These are phyloP conservation scores for Amylostereum chailletii DNA, from an alignment of 1,284 basidiomycete genomes.

Conservation along the genomic window DNA sequence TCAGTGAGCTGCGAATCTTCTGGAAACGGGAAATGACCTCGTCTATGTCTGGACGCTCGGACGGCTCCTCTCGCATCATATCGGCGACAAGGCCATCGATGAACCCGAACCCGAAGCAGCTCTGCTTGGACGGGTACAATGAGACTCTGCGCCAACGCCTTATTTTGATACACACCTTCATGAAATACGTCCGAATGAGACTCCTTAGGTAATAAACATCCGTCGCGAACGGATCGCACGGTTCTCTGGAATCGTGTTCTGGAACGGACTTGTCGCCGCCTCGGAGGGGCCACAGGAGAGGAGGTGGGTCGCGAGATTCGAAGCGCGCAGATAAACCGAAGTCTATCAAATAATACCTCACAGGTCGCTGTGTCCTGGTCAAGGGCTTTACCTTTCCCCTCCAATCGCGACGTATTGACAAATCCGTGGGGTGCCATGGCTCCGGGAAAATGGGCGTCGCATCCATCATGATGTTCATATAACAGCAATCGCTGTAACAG, in stretches of 20 bases:
- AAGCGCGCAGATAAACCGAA: slow-evolving; percentile 22
- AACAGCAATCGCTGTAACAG: slow-evolving; percentile 24
- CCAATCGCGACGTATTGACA: slow-evolving; percentile 9
- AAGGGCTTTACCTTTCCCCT: slow-evolving; percentile 11
- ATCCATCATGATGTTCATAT: slow-evolving; percentile 29
- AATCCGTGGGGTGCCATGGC: slow-evolving; percentile 17
- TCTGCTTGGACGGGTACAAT: background rate
- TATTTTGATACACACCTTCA: slow-evolving; percentile 4
- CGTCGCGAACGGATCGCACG: slow-evolving; percentile 24
- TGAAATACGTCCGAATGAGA: slow-evolving; percentile 17
- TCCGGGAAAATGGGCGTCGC: slow-evolving; percentile 17
- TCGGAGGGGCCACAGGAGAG: slow-evolving; percentile 9
- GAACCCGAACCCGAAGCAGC: slow-evolving; percentile 80
- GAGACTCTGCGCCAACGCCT: no score
- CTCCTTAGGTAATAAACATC: slow-evolving; percentile 21
- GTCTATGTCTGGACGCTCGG: slow-evolving; percentile 17
- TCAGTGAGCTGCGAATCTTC: slow-evolving; percentile 14
- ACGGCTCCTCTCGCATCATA: background rate
- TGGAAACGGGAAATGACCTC: slow-evolving; percentile 23
- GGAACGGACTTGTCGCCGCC: slow-evolving; percentile 18
- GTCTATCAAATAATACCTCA: slow-evolving; percentile 24
- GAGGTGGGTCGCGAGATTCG: slow-evolving; percentile 10
- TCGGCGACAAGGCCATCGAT: slow-evolving; percentile 45
- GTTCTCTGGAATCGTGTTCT: slow-evolving; percentile 12
- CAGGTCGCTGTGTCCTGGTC: slow-evolving; percentile 16